Conservation (phyloP, 352 stramenopile species). For the Phytopythium litorale region DNA sequence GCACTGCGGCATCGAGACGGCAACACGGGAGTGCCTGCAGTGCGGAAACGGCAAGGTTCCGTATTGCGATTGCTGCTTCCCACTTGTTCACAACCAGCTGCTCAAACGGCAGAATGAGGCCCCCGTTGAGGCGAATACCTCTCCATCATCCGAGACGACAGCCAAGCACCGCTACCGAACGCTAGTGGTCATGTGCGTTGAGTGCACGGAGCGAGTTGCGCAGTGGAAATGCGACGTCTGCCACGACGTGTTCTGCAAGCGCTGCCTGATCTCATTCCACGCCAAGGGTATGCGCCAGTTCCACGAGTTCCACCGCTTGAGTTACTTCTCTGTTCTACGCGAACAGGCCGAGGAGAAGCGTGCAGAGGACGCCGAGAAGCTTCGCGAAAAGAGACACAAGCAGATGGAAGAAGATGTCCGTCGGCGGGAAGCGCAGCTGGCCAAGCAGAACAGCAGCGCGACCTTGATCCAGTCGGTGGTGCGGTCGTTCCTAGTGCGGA, state of each 20-base stretch:
- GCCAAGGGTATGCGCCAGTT: constrained; percentile 54
- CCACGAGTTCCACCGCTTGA: constrained; percentile 51
- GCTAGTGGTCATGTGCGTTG: constrained; percentile 63
- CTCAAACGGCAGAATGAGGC: not conserved
- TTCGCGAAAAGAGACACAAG: constrained; percentile 23
- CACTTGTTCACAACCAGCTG: constrained; percentile 32
- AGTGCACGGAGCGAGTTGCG: constrained; percentile 48
- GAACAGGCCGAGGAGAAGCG: constrained; percentile 43
- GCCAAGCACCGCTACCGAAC: constrained; percentile 30
- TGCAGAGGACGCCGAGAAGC: constrained; percentile 22
- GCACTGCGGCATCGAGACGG: constrained; percentile 50
- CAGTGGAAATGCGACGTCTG: constrained; percentile 69
- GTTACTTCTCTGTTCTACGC: constrained; percentile 63
- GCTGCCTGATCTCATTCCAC: constrained; percentile 50
- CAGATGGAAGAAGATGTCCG: constrained; percentile 19
- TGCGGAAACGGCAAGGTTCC: constrained; percentile 63
- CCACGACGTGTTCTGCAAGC: constrained; percentile 65
- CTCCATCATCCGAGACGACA: not conserved
- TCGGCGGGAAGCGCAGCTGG: constrained; percentile 15
- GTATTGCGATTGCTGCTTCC: constrained; percentile 67
- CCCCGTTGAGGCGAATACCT: not conserved
- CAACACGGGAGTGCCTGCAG: constrained; percentile 57
- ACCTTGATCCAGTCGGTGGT: constrained; percentile 38
- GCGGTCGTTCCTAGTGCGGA: constrained; percentile 29
- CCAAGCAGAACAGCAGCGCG: constrained; percentile 22